phyloP scores from a whole-genome alignment of 2,329 filamentous ascomycete genomes.

The Cladorrhinum sp. region DNA sequence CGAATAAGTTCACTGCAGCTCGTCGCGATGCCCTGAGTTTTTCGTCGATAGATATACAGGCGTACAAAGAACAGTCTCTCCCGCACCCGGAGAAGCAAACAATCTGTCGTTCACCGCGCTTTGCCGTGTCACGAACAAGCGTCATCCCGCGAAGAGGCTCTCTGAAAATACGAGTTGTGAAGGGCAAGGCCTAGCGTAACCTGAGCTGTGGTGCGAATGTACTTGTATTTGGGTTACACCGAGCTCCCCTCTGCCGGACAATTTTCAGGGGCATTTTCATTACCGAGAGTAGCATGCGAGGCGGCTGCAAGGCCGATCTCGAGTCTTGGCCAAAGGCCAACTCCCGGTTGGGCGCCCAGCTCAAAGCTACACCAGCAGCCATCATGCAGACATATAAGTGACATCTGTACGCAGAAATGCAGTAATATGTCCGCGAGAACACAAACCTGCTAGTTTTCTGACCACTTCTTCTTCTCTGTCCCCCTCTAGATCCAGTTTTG shows the following conservation, averaged over 20 bases:
- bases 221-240: constrained; percentile 8
- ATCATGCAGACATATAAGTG: background rate
- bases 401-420: constrained; percentile 1
- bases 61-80: background rate
- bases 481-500: background rate
- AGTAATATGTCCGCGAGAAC: background rate
- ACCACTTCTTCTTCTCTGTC: background rate
- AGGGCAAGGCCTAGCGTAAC: background rate
- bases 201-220: background rate
- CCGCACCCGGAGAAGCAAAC: background rate
- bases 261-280: constrained; percentile 5
- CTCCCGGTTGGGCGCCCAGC: background rate
- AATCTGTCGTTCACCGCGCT: constrained; percentile 1
- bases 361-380: background rate
- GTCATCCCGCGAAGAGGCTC: background rate
- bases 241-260: constrained; percentile 9
- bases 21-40: background rate
- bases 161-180: constrained; percentile 5
- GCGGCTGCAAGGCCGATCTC: constrained; percentile 6
- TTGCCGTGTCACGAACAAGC: background rate
- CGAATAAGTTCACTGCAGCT: no score
- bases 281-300: constrained; percentile 10
- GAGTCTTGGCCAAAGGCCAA: background rate
- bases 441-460: background rate
- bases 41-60: background rate